These are phyloP conservation scores for Fusarium sororula DNA, from an alignment of 2,329 filamentous ascomycete species.

Conservation along the genomic window DNA sequence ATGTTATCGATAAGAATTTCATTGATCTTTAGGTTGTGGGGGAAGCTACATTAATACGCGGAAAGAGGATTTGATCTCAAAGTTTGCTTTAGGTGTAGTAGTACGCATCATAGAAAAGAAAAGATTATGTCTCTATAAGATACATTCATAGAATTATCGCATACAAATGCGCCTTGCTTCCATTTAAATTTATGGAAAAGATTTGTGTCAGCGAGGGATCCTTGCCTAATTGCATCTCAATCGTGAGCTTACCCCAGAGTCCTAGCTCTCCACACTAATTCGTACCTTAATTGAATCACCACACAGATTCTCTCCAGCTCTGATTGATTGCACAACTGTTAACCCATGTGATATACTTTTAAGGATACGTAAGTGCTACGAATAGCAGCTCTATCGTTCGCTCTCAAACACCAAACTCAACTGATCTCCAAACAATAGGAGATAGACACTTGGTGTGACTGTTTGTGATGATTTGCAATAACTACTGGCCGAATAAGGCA, in stretches of 20 bases:
- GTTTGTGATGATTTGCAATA: not conserved
- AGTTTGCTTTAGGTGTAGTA: not conserved
- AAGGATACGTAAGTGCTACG: not conserved
- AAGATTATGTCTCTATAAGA: not conserved
- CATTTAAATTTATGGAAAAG: not conserved
- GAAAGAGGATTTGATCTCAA: not conserved
- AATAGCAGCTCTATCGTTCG: not conserved
- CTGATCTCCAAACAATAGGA: not conserved
- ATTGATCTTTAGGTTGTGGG: slow-evolving; percentile 7
- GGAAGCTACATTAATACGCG: not conserved
- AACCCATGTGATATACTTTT: no score
- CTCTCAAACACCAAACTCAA: not conserved
- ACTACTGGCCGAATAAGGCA: not conserved
- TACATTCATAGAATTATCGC: not conserved
- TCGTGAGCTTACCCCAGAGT: not conserved
- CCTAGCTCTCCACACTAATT: not conserved
- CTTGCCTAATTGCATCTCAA: not conserved
- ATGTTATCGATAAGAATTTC: slow-evolving; percentile 35
- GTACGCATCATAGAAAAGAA: not conserved
- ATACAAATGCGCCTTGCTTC: not conserved
- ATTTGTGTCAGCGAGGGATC: not conserved
- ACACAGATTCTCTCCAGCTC: not conserved
- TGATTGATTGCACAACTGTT: not conserved
- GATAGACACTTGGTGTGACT: not conserved
- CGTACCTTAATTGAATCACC: not conserved